Evolutionary conservation across 164 flowering plant genomes (phyloP).

Genomic region (Vitis riparia): DNA sequence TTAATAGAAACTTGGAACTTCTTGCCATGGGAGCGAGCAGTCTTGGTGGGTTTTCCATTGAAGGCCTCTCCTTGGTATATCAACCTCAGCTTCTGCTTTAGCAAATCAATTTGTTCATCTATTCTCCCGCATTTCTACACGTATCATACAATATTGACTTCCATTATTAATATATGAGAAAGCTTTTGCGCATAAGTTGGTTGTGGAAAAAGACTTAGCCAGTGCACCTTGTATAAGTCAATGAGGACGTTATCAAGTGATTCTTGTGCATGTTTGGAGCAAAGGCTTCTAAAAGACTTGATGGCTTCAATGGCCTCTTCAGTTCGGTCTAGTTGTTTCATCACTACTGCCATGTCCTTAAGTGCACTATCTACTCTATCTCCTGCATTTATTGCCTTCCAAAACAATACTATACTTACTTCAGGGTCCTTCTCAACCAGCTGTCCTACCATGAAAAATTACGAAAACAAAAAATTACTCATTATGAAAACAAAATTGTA

Average conservation of each 20-base stretch:
- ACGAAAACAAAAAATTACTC: no score
- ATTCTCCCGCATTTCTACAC: conserved; percentile 31
- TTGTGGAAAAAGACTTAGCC: neutral
- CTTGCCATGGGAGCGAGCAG: conserved; percentile 41
- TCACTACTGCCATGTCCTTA: no score
- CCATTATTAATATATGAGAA: neutral
- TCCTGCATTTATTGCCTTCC: conserved; percentile 19
- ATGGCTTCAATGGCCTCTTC: no score
- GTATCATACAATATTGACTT: neutral
- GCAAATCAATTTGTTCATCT: conserved; percentile 32
- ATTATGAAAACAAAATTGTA: no score
- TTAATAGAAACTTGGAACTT: conserved; percentile 35
- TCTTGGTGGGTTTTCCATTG: conserved; percentile 36
- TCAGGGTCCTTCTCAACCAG: conserved; percentile 14
- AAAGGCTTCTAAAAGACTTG: neutral
- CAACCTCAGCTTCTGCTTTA: conserved; percentile 31
- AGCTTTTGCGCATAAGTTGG: neutral
- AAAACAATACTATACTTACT: conserved; percentile 9
- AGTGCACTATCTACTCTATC: no score
- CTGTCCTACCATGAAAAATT: neutral
- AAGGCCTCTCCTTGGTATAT: conserved; percentile 35
- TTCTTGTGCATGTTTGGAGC: conserved; percentile 15
- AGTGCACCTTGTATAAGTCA: conserved; percentile 12
- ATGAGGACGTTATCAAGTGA: conserved; percentile 17
- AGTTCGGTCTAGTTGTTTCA: no score